Evolutionary conservation across 2,329 filamentous ascomycete genomes (phyloP).

Genomic region (Cercospora sojina): DNA sequence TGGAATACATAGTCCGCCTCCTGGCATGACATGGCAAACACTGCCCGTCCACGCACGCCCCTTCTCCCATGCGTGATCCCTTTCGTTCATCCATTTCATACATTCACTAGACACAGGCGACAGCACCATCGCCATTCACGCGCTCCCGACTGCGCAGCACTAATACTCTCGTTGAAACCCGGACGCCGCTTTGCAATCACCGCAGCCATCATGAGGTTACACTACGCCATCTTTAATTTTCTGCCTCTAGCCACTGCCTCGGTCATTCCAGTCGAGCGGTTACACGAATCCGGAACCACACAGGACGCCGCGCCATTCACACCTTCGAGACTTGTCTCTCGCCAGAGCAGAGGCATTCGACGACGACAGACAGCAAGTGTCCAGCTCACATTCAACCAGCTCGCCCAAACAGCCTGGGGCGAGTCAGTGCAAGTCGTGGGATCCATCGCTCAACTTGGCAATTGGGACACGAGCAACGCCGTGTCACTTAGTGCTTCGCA

Average conservation of each 20-base stretch:
- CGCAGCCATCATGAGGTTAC: conserved; percentile 17
- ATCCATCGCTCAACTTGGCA: conserved; percentile 58
- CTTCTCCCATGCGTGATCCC: not conserved
- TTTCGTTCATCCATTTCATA: conserved; percentile 3
- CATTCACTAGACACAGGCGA: conserved; percentile 9
- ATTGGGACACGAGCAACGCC: conserved; percentile 57
- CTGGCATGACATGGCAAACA: conserved; percentile 15
- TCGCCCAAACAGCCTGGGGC: conserved; percentile 58
- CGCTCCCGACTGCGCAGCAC: not conserved
- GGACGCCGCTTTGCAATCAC: not conserved
- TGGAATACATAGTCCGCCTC: conserved; percentile 11
- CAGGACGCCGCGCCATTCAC: conserved; percentile 11
- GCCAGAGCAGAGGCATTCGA: not conserved
- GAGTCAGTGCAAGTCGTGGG: conserved; percentile 67
- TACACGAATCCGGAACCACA: conserved; percentile 8
- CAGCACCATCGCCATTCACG: conserved; percentile 2
- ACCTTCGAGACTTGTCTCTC: conserved; percentile 15
- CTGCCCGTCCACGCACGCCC: not conserved
- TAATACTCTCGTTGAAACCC: conserved; percentile 1
- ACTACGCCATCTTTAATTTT: conserved; percentile 19
- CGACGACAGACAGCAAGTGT: conserved; percentile 40
- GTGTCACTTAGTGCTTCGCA: conserved; percentile 57
- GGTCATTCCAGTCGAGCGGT: conserved; percentile 17
- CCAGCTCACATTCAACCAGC: conserved; percentile 62
- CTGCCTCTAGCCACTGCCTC: conserved; percentile 21